Conservation (phyloP, 1,284 basidiomycete species). For the Macrocystidia cucumis region DNA sequence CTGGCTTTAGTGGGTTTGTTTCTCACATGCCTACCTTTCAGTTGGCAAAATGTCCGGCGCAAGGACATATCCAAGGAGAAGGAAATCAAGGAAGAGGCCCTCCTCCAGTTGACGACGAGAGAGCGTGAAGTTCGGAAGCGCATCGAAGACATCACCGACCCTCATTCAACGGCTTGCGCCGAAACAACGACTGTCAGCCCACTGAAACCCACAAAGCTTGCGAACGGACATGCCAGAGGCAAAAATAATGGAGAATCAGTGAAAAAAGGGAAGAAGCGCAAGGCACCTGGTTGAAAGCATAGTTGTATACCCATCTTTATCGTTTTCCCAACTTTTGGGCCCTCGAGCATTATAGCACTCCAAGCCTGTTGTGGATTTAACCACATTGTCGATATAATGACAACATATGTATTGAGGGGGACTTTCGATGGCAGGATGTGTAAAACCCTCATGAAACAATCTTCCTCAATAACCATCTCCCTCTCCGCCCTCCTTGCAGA, state of each 20-base stretch:
- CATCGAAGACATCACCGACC: slow-evolving; percentile 62
- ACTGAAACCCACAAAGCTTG: slow-evolving; percentile 33
- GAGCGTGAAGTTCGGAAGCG: slow-evolving; percentile 69
- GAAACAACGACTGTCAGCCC: slow-evolving; percentile 17
- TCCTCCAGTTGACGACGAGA: slow-evolving; percentile 54
- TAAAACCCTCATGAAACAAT: slow-evolving; percentile 10
- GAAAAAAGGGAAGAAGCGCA: slow-evolving; percentile 61
- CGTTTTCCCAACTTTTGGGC: slow-evolving; percentile 7
- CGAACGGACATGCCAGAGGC: slow-evolving; percentile 39
- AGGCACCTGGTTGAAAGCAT: slow-evolving; percentile 24
- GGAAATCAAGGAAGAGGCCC: slow-evolving; percentile 54
- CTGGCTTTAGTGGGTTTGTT: slow-evolving; percentile 5
- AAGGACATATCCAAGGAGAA: slow-evolving; percentile 68
- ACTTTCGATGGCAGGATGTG: too few species aligned
- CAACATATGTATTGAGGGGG: too few species aligned
- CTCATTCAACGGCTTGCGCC: slow-evolving; percentile 28
- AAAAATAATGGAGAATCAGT: slow-evolving; percentile 31
- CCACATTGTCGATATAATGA: slow-evolving; percentile 1
- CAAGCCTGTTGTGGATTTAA: slow-evolving; percentile 2
- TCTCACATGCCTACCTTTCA: slow-evolving; percentile 19
- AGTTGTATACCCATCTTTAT: slow-evolving; percentile 18
- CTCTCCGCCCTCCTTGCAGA: slow-evolving; percentile 85
- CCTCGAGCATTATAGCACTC: too few species aligned
- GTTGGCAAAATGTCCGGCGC: slow-evolving; percentile 72
- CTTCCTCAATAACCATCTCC: slow-evolving; percentile 82